A percentile compares a stretch with the other conserved stretches of the same genome.
Evolutionary conservation across 192 early-diverging fungal species (phyloP).

Genomic region (Thamnidium elegans): DNA sequence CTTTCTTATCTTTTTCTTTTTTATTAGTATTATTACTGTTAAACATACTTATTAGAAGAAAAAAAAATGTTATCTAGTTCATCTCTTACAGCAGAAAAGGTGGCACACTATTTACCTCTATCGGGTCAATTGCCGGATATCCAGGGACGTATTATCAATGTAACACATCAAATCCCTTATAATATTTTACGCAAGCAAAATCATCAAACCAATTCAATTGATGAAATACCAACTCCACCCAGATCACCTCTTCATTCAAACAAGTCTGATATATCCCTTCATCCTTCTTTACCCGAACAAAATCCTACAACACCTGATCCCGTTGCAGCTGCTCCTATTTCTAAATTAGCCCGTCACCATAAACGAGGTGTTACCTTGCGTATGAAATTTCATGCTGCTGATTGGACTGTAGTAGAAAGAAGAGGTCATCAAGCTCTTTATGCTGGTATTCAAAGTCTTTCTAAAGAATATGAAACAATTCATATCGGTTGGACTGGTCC

Average conservation of each 20-base stretch:
- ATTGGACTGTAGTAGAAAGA: slow-evolving; percentile 45
- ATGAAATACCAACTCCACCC: slow-evolving; percentile 16
- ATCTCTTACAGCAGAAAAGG: slow-evolving; percentile 27
- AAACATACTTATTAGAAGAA: not conserved
- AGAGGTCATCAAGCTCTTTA: slow-evolving; percentile 89
- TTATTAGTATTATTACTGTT: not conserved
- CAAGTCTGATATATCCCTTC: not conserved
- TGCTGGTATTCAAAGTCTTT: slow-evolving; percentile 78
- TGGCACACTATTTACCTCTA: slow-evolving; percentile 26
- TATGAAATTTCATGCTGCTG: slow-evolving; percentile 30
- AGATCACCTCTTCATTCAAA: not conserved
- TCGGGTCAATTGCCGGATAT: slow-evolving; percentile 26
- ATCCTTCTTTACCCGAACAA: not conserved
- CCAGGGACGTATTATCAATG: slow-evolving; percentile 50
- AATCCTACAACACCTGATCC: slow-evolving; percentile 9
- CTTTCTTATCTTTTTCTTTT: not conserved
- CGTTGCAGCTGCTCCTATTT: slow-evolving; percentile 26
- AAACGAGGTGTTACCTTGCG: slow-evolving; percentile 18
- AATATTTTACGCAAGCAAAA: slow-evolving; percentile 30
- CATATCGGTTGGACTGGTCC: slow-evolving; percentile 79
- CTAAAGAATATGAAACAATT: slow-evolving; percentile 55
- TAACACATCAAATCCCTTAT: slow-evolving; percentile 57
- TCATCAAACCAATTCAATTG: not conserved
- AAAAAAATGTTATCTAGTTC: not conserved
- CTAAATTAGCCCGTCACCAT: slow-evolving; percentile 29